A percentile compares a stretch with the other conserved stretches of the same genome.
These are phyloP conservation scores for Petunia secreta DNA, from an alignment of 257 asterid species.

Conservation along the genomic window DNA sequence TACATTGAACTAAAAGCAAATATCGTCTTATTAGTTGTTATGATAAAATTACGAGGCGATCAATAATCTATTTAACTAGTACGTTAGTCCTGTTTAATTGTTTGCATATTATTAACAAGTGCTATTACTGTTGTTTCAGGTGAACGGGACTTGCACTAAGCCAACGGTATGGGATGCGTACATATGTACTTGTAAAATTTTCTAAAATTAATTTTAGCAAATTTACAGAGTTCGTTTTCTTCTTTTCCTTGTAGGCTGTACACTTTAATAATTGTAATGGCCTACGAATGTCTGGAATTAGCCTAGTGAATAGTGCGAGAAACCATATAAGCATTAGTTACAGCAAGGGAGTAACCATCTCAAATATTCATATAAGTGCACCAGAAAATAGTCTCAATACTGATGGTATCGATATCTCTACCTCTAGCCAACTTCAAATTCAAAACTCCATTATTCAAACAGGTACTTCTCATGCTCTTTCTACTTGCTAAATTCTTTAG, in stretches of 20 bases:
- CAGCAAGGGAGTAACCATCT: slow-evolving; percentile 11
- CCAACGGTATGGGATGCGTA: slow-evolving; percentile 30
- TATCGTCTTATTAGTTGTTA: too few species aligned
- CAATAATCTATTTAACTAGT: too few species aligned
- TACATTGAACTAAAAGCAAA: too few species aligned
- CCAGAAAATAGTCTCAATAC: slow-evolving; percentile 32
- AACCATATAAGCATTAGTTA: slow-evolving; percentile 22
- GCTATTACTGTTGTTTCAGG: slow-evolving; percentile 26
- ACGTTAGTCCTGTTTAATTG: background rate
- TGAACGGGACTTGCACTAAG: slow-evolving; percentile 23
- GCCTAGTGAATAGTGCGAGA: slow-evolving; percentile 29
- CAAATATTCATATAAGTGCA: slow-evolving; percentile 28
- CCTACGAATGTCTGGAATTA: slow-evolving; percentile 25
- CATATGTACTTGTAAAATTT: background rate
- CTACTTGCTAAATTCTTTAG: background rate
- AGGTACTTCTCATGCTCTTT: slow-evolving; percentile 17
- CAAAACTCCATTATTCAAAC: slow-evolving; percentile 24
- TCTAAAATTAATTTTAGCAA: background rate
- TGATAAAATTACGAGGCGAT: too few species aligned
- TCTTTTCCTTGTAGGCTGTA: slow-evolving; percentile 21
- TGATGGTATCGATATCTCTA: slow-evolving; percentile 32
- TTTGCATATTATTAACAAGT: background rate
- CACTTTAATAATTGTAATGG: slow-evolving; percentile 26
- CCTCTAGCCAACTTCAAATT: slow-evolving; percentile 22
- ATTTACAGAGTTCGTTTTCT: background rate